Percentiles rank a stretch among this genome's conserved stretches.
Evolutionary conservation across 2,329 filamentous ascomycete species (phyloP).

Genomic region (Lizonia empirigonia): DNA sequence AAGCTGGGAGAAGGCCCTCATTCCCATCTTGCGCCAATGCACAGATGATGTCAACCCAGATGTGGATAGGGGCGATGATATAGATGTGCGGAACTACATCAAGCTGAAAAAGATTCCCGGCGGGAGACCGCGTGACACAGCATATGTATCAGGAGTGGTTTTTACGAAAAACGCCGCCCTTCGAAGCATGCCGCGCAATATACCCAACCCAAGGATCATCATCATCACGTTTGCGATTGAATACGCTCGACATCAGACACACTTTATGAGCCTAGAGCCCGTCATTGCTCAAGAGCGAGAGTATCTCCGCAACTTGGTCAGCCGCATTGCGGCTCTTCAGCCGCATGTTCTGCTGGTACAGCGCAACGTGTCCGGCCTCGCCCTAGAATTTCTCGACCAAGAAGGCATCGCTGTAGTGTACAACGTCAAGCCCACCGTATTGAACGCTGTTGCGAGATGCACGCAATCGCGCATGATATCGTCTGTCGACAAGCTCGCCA

Average conservation of each 20-base stretch:
- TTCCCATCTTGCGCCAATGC: constrained; percentile 87
- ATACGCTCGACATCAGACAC: constrained; percentile 88
- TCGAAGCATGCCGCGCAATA: constrained; percentile 92
- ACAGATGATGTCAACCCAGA: constrained; percentile 95
- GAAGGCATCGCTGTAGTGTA: constrained; percentile 92
- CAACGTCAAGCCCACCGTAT: constrained; percentile 94
- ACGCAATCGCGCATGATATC: constrained; percentile 92
- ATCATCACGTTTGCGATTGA: constrained; percentile 96
- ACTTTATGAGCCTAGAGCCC: constrained; percentile 97
- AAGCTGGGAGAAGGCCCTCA: constrained; percentile 87
- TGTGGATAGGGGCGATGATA: constrained; percentile 87
- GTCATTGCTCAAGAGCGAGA: constrained; percentile 97
- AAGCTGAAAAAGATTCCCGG: constrained; percentile 97
- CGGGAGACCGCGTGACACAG: constrained; percentile 85
- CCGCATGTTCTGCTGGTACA: constrained; percentile 91
- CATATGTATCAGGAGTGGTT: constrained; percentile 95
- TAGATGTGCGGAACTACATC: constrained; percentile 96
- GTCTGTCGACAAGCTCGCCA: constrained; percentile 90
- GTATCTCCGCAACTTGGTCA: constrained; percentile 88
- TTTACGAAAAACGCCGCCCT: constrained; percentile 97
- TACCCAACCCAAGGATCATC: constrained; percentile 81
- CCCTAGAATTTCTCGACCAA: constrained; percentile 84
- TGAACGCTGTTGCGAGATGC: constrained; percentile 92
- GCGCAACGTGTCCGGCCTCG: constrained; percentile 88
- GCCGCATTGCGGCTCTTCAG: constrained; percentile 82